Percentiles rank a stretch among this genome's conserved stretches.
Conservation (phyloP, 352 stramenopile genomes). For the Phytophthora vignae region DNA sequence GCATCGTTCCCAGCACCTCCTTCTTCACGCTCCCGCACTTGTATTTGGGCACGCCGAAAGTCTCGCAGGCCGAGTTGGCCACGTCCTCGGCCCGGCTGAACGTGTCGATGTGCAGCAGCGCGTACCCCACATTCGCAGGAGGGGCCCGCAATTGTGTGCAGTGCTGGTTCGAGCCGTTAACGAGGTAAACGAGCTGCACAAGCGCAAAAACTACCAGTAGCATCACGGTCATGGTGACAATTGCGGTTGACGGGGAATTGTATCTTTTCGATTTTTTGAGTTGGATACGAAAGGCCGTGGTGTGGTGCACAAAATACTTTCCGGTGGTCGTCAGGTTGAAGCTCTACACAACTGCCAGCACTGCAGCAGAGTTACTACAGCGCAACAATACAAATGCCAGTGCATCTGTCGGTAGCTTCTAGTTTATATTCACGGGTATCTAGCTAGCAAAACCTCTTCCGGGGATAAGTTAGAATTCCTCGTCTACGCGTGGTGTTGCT, state of each 20-base stretch:
- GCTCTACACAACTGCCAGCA: no score
- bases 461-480: no score
- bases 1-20: constrained; percentile 45
- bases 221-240: background rate
- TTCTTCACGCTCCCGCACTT: constrained; percentile 39
- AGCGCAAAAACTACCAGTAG: constrained; percentile 13
- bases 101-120: constrained; percentile 50
- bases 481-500: no score
- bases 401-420: background rate
- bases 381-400: background rate
- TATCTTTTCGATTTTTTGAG: constrained; percentile 19
- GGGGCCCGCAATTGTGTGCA: constrained; percentile 41
- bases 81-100: constrained; percentile 42
- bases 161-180: background rate
- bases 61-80: constrained; percentile 30
- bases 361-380: background rate
- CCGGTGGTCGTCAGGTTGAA: background rate
- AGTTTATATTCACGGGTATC: background rate
- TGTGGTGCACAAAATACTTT: constrained; percentile 12
- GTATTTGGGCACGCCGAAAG: constrained; percentile 38
- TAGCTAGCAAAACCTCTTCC: no score
- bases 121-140: constrained; percentile 33
- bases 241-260: constrained; percentile 4
- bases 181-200: constrained; percentile 13
- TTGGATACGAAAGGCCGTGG: constrained; percentile 12